Conservation (phyloP, 768 basidiomycete species). For the Tremella mesenterica region DNA sequence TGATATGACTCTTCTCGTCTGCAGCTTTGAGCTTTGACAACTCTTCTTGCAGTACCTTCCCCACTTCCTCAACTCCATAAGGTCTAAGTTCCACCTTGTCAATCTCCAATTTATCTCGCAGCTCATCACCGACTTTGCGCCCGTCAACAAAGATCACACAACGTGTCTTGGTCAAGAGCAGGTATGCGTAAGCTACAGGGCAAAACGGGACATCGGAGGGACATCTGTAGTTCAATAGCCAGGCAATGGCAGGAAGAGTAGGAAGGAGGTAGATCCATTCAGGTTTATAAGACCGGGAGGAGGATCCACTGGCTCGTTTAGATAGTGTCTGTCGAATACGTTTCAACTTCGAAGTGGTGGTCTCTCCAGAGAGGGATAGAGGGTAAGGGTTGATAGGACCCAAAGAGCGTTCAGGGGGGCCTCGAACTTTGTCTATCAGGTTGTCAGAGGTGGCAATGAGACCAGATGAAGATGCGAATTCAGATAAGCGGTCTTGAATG, state of each 20-base stretch:
- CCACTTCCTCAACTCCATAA: conserved; percentile 57
- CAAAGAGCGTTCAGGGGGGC: conserved; percentile 54
- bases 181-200: conserved; percentile 81
- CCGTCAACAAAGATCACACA: conserved; percentile 65
- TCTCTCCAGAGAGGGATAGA: conserved; percentile 53
- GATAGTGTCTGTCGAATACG: conserved; percentile 49
- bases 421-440: conserved; percentile 27
- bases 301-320: background rate
- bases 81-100: conserved; percentile 27
- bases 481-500: background rate
- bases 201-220: conserved; percentile 75
- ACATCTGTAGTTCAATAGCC: conserved; percentile 79
- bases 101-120: conserved; percentile 9
- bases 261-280: conserved; percentile 61
- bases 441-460: conserved; percentile 11
- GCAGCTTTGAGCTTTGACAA: conserved; percentile 12
- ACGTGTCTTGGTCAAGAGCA: conserved; percentile 60
- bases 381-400: conserved; percentile 52
- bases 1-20: conserved; percentile 11
- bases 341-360: conserved; percentile 59
- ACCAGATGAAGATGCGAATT: conserved; percentile 4
- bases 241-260: conserved; percentile 56
- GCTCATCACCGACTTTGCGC: conserved; percentile 20
- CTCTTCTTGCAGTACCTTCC: conserved; percentile 17
- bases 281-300: too few relatives aligned